Percentiles rank a stretch among this genome's conserved stretches.
Evolutionary conservation across 1,284 basidiomycete species (phyloP).

Genomic region (Laetiporus sulphureus): DNA sequence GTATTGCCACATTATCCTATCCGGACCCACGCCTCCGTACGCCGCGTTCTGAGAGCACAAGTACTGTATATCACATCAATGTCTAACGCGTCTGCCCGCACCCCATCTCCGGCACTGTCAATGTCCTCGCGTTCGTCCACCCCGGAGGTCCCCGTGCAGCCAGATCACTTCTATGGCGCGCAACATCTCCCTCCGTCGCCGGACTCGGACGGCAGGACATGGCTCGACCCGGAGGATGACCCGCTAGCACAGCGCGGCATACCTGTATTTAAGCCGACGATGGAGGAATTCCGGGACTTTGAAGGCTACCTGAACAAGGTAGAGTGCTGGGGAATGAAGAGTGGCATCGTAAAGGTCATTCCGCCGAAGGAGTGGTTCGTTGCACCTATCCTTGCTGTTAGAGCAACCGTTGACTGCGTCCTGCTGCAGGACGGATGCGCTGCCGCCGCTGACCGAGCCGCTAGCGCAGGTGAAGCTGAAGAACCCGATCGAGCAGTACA

Average conservation of each 20-base stretch:
- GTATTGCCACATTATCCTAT: neutral
- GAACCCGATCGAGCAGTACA: constrained; percentile 87
- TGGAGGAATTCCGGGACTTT: constrained; percentile 86
- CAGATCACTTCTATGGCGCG: constrained; percentile 74
- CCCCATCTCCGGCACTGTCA: constrained; percentile 42
- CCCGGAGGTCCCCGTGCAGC: constrained; percentile 49
- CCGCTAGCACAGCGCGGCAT: constrained; percentile 82
- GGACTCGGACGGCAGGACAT: constrained; percentile 49
- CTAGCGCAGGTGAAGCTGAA: constrained; percentile 73
- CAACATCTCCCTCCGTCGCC: constrained; percentile 48
- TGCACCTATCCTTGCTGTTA: neutral
- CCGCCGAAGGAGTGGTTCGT: constrained; percentile 89
- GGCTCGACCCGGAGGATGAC: constrained; percentile 78
- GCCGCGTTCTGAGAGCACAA: neutral
- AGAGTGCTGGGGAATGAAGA: constrained; percentile 81
- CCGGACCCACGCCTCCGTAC: neutral
- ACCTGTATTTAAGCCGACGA: constrained; percentile 88
- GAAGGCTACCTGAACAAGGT: constrained; percentile 82
- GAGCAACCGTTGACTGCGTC: constrained; percentile 5
- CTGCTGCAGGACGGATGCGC: constrained; percentile 58
- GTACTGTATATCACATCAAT: constrained; percentile 7
- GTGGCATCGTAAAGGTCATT: constrained; percentile 91
- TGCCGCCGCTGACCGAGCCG: constrained; percentile 64
- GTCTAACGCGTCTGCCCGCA: constrained; percentile 21
- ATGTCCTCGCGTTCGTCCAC: constrained; percentile 41